Conservation (phyloP, 2,329 filamentous ascomycete species). For the Ophiostoma fasciatum region DNA sequence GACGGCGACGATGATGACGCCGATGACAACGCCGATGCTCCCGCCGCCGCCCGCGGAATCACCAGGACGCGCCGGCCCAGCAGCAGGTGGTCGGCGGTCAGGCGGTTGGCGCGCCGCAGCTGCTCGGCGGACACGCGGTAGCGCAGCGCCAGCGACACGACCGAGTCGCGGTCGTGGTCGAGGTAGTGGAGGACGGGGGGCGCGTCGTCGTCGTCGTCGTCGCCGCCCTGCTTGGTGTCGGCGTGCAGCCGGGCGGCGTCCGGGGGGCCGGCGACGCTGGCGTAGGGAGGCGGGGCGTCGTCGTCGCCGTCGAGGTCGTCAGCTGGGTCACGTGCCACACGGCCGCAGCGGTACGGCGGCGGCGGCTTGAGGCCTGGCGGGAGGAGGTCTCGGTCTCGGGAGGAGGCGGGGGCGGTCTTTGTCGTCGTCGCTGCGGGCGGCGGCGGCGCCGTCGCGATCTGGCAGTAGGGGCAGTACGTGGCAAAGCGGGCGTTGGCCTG, state of each 20-base stretch:
- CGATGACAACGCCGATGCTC: background rate
- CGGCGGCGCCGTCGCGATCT: slow-evolving; percentile 42
- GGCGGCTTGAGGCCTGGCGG: slow-evolving; percentile 52
- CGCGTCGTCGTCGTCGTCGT: slow-evolving; percentile 12
- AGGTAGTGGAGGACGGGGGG: slow-evolving; percentile 63
- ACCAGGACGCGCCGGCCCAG: slow-evolving; percentile 52
- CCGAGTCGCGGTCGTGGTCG: slow-evolving; percentile 50
- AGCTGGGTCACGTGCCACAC: too few relatives aligned
- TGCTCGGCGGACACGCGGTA: slow-evolving; percentile 52
- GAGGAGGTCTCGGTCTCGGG: slow-evolving; percentile 19
- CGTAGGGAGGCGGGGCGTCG: slow-evolving; percentile 10
- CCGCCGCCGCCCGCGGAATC: slow-evolving; percentile 36
- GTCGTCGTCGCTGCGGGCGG: background rate
- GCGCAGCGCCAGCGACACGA: slow-evolving; percentile 52
- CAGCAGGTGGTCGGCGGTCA: slow-evolving; percentile 54
- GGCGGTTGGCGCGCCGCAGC: slow-evolving; percentile 51
- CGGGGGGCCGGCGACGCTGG: background rate
- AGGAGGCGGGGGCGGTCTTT: background rate
- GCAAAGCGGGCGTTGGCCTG: slow-evolving; percentile 54
- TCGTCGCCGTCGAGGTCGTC: too few relatives aligned
- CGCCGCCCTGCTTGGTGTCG: background rate
- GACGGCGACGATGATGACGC: background rate
- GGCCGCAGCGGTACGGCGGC: slow-evolving; percentile 55
- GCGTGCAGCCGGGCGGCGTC: background rate
- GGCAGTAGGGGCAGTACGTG: slow-evolving; percentile 59